Evolutionary conservation across 2,329 filamentous ascomycete genomes (phyloP).

Genomic region (Aspergillus novofumigatus): DNA sequence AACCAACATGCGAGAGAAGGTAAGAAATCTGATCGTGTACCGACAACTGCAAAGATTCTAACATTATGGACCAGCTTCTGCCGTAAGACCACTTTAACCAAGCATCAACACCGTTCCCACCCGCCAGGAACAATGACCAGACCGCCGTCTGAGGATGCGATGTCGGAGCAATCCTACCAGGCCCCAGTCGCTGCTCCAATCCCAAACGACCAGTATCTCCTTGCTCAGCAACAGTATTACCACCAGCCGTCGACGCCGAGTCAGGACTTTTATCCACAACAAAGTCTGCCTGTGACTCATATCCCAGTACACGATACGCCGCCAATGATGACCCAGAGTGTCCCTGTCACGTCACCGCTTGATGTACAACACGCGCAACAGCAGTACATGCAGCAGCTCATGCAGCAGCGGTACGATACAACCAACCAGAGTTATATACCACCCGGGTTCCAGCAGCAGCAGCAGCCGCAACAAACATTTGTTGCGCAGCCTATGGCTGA

Average conservation of each 20-base stretch:
- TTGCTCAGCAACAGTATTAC: conserved; percentile 35
- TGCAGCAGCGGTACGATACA: conserved; percentile 26
- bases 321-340: conserved; percentile 27
- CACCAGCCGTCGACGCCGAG: conserved; percentile 29
- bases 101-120: conserved; percentile 39
- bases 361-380: conserved; percentile 27
- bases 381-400: conserved; percentile 32
- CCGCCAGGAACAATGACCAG: conserved; percentile 30
- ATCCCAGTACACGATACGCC: conserved; percentile 28
- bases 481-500: conserved; percentile 26
- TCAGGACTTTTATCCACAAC: conserved; percentile 36
- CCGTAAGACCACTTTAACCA: conserved; percentile 40
- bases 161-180: conserved; percentile 35
- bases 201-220: conserved; percentile 32
- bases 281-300: conserved; percentile 28
- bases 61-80: conserved; percentile 30
- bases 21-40: conserved; percentile 13
- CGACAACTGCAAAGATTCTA: not conserved
- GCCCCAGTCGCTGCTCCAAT: conserved; percentile 26
- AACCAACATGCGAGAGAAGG: conserved; percentile 38
- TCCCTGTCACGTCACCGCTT: conserved; percentile 28
- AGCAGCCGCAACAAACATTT: conserved; percentile 28
- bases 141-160: conserved; percentile 33
- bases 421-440: not conserved
- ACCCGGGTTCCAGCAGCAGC: conserved; percentile 22